Evolutionary conservation across 306 rosid genomes (phyloP).

Genomic region (Dalbergia cultrata): DNA sequence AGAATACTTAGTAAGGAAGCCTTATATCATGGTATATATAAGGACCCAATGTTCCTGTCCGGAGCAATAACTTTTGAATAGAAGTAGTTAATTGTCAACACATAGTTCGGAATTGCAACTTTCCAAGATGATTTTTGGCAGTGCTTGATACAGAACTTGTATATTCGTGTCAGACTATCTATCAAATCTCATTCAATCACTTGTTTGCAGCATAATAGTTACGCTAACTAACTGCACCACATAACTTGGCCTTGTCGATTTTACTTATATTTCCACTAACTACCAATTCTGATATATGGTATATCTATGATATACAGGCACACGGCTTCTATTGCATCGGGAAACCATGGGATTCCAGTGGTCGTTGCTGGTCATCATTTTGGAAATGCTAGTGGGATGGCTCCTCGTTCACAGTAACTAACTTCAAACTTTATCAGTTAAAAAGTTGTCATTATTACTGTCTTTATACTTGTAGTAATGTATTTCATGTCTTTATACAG

Average conservation of each 20-base stretch:
- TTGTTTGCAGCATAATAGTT: neutral
- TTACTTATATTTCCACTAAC: constrained; percentile 16
- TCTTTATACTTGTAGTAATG: neutral
- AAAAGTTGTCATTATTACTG: constrained; percentile 10
- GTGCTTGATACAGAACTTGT: constrained; percentile 28
- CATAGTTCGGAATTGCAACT: neutral
- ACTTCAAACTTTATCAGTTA: constrained; percentile 39
- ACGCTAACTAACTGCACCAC: neutral
- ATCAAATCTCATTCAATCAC: neutral
- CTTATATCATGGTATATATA: too few relatives aligned
- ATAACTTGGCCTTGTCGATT: neutral
- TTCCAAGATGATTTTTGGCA: neutral
- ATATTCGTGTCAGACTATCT: neutral
- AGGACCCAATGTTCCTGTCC: too few relatives aligned
- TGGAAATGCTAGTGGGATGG: constrained; percentile 99
- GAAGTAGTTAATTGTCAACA: neutral
- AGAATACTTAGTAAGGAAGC: too few relatives aligned
- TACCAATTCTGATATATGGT: constrained; percentile 50
- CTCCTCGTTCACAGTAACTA: constrained; percentile 97
- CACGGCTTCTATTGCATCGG: constrained; percentile 95
- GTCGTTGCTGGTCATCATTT: constrained; percentile 85
- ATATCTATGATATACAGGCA: constrained; percentile 68
- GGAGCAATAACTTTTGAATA: neutral
- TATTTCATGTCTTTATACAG: neutral
- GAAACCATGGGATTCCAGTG: constrained; percentile 97